phyloP scores from a whole-genome alignment of 2,329 filamentous ascomycete species.

The Tricladium varicosporioides region DNA sequence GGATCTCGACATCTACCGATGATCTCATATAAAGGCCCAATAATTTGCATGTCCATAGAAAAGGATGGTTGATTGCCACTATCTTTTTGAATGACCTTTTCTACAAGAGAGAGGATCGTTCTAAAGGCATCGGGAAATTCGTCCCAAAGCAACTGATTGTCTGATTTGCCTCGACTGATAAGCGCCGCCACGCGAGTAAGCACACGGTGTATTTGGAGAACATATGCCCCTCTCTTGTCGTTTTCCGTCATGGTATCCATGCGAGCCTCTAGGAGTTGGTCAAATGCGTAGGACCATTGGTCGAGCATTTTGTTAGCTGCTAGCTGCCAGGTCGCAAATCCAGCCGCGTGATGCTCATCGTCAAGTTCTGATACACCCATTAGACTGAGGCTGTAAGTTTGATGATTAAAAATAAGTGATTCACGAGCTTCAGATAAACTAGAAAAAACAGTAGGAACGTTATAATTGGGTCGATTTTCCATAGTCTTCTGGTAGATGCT shows the following conservation, averaged over 20 bases:
- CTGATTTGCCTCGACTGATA: too few species aligned
- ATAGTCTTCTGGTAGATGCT: neutral
- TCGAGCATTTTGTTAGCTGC: constrained; percentile 46
- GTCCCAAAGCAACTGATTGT: neutral
- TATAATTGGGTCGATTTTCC: neutral
- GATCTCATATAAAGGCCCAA: constrained; percentile 60
- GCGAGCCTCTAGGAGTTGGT: constrained; percentile 50
- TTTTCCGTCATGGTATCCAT: constrained; percentile 43
- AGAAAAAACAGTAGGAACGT: constrained; percentile 37
- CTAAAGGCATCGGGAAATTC: neutral
- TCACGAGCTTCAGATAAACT: constrained; percentile 51
- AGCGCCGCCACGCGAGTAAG: neutral
- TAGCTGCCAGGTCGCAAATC: constrained; percentile 29
- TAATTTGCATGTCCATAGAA: constrained; percentile 60
- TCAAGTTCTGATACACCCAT: constrained; percentile 35
- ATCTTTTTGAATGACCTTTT: neutral
- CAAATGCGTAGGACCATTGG: constrained; percentile 54
- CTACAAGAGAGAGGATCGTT: neutral
- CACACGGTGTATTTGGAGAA: constrained; percentile 54
- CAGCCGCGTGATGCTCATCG: constrained; percentile 40
- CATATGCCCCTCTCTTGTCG: constrained; percentile 54
- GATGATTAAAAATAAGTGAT: constrained; percentile 53
- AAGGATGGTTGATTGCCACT: constrained; percentile 37
- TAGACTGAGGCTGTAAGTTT: constrained; percentile 43
- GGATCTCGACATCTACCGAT: constrained; percentile 61